Conservation (phyloP, 805 yeast species). For the Wickerhamiella nectarea region DNA sequence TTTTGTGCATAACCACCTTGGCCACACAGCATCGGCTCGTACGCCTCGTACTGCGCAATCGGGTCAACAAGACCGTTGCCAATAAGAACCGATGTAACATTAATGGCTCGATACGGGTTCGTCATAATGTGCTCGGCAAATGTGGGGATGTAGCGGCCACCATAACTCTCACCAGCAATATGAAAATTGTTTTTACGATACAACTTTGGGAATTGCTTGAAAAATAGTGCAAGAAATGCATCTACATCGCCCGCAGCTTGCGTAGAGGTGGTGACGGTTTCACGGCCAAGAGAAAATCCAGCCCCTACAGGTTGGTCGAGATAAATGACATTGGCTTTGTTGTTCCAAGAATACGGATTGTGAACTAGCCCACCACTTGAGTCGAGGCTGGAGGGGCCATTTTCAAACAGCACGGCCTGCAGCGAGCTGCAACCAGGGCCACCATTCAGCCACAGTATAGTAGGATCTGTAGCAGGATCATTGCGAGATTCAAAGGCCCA, state of each 20-base stretch:
- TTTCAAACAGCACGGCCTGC: slow-evolving; percentile 80
- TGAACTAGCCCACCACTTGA: slow-evolving; percentile 49
- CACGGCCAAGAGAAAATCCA: slow-evolving; percentile 71
- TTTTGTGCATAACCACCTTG: slow-evolving; percentile 49
- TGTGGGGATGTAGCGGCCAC: slow-evolving; percentile 87
- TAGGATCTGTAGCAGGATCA: slow-evolving; percentile 75
- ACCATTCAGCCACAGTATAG: slow-evolving; percentile 85
- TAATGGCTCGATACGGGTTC: slow-evolving; percentile 38
- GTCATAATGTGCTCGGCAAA: slow-evolving; percentile 44
- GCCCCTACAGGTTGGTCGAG: slow-evolving; percentile 91
- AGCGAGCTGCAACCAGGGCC: slow-evolving; percentile 94
- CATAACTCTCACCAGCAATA: slow-evolving; percentile 88
- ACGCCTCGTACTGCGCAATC: slow-evolving; percentile 58
- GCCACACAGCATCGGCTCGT: slow-evolving; percentile 92
- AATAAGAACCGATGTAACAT: slow-evolving; percentile 66
- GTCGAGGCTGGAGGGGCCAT: slow-evolving; percentile 73
- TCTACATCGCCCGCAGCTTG: slow-evolving; percentile 83
- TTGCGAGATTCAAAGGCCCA: slow-evolving; percentile 89
- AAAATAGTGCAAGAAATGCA: slow-evolving; percentile 71
- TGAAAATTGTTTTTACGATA: slow-evolving; percentile 49
- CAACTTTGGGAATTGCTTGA: slow-evolving; percentile 63
- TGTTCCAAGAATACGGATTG: slow-evolving; percentile 85
- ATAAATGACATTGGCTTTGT: slow-evolving; percentile 78
- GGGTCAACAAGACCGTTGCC: slow-evolving; percentile 93
- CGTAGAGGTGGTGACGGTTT: slow-evolving; percentile 52